Base-by-base conservation (phyloP, 208 protist species). In the Leishmania tropica region DNA sequence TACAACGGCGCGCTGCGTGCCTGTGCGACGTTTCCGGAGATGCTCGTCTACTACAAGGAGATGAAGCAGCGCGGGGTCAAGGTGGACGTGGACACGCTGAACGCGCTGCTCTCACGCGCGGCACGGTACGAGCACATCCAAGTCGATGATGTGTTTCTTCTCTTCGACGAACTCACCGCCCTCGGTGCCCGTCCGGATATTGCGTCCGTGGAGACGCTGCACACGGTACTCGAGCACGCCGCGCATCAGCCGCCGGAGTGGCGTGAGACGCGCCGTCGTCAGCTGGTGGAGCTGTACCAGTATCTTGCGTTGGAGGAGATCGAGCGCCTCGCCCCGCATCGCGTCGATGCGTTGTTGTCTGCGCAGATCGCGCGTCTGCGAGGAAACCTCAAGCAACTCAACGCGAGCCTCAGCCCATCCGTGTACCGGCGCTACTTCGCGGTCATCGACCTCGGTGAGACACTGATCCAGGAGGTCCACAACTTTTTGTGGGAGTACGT, bases 61-160 rank as follows among this genome's bases (percentile, higher is more conserved):
- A 98, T 98, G 93, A 96, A 96, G 87, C 86, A 92, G 84, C 95
- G 95, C 5, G 93, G 92, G 6, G 95, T 98, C 47, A 95, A 96
- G 87, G 92, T 98, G 74, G 95, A 98, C 80, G 90, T 96, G 56
- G 95, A 98, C 82, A 98, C 95, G 17, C 78, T 97, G 80, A 96
- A 92, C 84, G 89, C 90, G 21, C 75, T 98, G 17, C 92, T 98
- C 53, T 95, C 95, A 1, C 93, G 95, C 58, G 95, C 93, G 37
- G 95, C 95, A 19, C 92, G 95, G 68, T 94, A 95, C 81, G 93
- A 96, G 79, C 85, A 88, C 73, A 92, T 98, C 74, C 85, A 94
- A 31, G 84, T 91, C 54, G 89, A 96, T 68, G 93, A 98, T 79
- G 89, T 98, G 11, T 98, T 97, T 67, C 87, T 94, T 3, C 88